Base-by-base conservation (phyloP, 768 basidiomycete genomes). In the Mycena pura region DNA sequence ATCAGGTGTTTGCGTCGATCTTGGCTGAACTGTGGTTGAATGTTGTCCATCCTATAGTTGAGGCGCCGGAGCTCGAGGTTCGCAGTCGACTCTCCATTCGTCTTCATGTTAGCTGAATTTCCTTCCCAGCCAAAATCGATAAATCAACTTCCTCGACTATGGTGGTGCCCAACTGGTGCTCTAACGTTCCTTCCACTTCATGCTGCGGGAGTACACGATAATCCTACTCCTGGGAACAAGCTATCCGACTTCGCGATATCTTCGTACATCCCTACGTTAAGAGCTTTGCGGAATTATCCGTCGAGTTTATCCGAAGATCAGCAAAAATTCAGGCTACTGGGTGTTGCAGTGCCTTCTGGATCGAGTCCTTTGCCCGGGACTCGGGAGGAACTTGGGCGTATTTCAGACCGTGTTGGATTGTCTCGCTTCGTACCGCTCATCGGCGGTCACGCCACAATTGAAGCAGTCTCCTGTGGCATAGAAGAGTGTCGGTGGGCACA, bases 171-270 rank as follows among this genome's bases (percentile, higher is more conserved):
- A 17, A 70, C 72, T 27, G 70, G 70, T 22, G 48, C 50, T 10
- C 70, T 79, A 46, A 39, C 70, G n/a, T 72, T 75, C 27, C 55
- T 79, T 24, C 79, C 78, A 5, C 64, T 80, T 17, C 79, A 80
- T 13, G 77, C 77, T 2, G 79, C 72, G 44, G 66, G 66, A 6
- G 65, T 68, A 11, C 75, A 70, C 32, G 43, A 45, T 51, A 57
- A 21, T 4, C 25, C 24, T 21, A 46, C 51, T 6, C 9, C 8
- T 8, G 24, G 22, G 1, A 19, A 22, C 15, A 51, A 51, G 32
- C 6, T 64, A 10, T 50, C 56, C 13, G 64, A 70, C 40, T 66
- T 49, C 45, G 57, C 32, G 43, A 49, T 68, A 8, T 69, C 70
- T 1, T 52, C 50, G 9, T 52, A 52, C 14, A 38, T 25, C 19